A percentile compares a stretch with the other conserved stretches of the same genome.
phyloP scores from a whole-genome alignment of 768 basidiomycete genomes.

The Mycena kentingensis region DNA sequence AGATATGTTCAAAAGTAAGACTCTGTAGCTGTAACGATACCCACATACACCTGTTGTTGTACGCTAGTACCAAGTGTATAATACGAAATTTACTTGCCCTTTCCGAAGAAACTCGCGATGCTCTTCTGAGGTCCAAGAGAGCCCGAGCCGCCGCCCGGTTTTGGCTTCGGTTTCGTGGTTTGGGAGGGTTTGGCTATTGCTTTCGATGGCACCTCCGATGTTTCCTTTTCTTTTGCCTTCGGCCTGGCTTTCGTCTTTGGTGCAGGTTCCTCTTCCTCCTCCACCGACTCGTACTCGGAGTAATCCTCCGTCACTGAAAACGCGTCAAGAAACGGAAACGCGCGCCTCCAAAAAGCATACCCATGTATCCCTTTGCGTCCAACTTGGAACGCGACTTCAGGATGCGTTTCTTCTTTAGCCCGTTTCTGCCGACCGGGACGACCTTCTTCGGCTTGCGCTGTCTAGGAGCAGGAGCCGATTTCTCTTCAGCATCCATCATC shows the following conservation, averaged over 20 bases:
- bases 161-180: conserved; percentile 19
- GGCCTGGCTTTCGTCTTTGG: conserved; percentile 30
- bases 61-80: neutral
- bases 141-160: conserved; percentile 22
- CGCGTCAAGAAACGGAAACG: neutral
- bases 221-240: conserved; percentile 26
- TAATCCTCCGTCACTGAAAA: conserved; percentile 71
- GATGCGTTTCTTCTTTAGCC: conserved; percentile 71
- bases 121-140: conserved; percentile 32
- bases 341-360: conserved; percentile 40
- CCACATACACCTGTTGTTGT: neutral
- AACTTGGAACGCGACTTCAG: conserved; percentile 55
- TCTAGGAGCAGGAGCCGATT: conserved; percentile 37
- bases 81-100: conserved; percentile 6
- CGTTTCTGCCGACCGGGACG: conserved; percentile 76
- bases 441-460: conserved; percentile 56
- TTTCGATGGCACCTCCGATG: conserved; percentile 16
- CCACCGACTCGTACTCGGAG: conserved; percentile 78
- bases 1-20: conserved; percentile 19
- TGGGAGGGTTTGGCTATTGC: conserved; percentile 19
- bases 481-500: conserved; percentile 38
- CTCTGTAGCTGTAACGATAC: too few species aligned
- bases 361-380: conserved; percentile 73
- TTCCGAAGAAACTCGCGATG: conserved; percentile 40
- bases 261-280: conserved; percentile 50